Base-by-base conservation (phyloP, 768 basidiomycete genomes). In the Tulasnella sp. region DNA sequence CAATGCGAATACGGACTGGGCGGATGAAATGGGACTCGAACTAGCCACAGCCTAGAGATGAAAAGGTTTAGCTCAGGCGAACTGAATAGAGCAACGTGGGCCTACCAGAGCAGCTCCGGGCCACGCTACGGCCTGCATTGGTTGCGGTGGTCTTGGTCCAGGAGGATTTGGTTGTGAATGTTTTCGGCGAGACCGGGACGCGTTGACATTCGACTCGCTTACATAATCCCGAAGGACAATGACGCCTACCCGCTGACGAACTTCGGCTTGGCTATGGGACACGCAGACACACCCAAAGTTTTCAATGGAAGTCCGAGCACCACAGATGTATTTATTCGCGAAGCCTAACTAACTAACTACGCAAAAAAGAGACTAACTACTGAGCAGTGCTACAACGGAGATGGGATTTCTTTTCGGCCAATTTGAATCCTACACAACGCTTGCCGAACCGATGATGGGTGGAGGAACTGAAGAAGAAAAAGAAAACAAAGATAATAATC, bases 61-160 rank as follows among this genome's bases (percentile, higher is more conserved):
- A 32, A 18, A 40, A 37, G 71, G 23, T 10, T 40, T 29, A 72
- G 71, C 71, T 10, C n/a, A 72, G 6, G 35, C 35, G 23, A 29
- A 11, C 3, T 32, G 11, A n/a, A 61, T 10, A 6, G 9, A 26
- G n/a, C 11, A 32, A 16, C 57, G 6, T 32, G 26, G n/a, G 11
- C 46, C 4, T 26, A 74, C 74, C 74, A 40, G 42, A 37, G 35
- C 44, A 18, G 48, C 74, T 48, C 48, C 74, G 15, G 74, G 74
- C 74, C 74, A 74, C 35, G 18, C 44, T n/a, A 74, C 55, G 48
- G 48, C 74, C 48, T 74, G 74, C 74, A 74, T 74, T 74, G 10
- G 46, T 74, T 74, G 70, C 18, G 70, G 39, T 40, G 42, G 70
- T 72, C 26, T 72, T 39, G 39, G 57, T 61, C 57, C 57, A 26